Conservation (phyloP, 192 early-diverging fungal species). For the Pilobolus umbonatus region DNA sequence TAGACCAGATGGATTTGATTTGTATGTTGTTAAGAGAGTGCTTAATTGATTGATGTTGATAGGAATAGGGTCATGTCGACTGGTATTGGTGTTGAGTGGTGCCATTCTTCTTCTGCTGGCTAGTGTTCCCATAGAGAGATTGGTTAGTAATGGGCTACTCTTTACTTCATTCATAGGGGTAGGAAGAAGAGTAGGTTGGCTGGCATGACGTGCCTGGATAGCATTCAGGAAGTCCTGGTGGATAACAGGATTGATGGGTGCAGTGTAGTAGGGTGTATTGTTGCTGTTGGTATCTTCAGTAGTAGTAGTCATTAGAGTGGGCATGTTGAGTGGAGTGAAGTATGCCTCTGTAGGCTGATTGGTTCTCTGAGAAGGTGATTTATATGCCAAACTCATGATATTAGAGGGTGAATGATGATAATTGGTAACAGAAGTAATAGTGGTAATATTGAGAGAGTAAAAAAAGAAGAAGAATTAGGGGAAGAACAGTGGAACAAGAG, state of each 20-base stretch:
- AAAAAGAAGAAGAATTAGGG: background rate
- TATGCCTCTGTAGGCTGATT: conserved; percentile 21
- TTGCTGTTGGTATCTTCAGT: background rate
- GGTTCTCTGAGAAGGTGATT: conserved; percentile 22
- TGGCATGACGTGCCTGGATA: conserved; percentile 29
- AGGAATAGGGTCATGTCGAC: background rate
- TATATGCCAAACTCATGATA: conserved; percentile 27
- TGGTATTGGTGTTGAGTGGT: background rate
- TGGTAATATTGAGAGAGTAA: background rate
- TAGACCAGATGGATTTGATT: background rate
- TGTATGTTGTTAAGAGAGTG: background rate
- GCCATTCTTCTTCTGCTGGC: conserved; percentile 11
- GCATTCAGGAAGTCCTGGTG: conserved; percentile 37
- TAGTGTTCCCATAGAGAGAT: conserved; percentile 11
- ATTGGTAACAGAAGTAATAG: background rate
- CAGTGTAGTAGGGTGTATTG: conserved; percentile 34
- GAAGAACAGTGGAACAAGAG: background rate
- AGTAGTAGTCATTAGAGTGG: background rate
- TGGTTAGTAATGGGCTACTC: background rate
- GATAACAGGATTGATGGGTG: conserved; percentile 30
- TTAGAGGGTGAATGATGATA: background rate
- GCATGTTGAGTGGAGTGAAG: conserved; percentile 28
- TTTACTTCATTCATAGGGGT: no score
- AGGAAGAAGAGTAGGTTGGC: conserved; percentile 20
- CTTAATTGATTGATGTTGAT: background rate